Evolutionary conservation across 306 rosid genomes (phyloP).

Genomic region (Astragalus glycyphyllos): DNA sequence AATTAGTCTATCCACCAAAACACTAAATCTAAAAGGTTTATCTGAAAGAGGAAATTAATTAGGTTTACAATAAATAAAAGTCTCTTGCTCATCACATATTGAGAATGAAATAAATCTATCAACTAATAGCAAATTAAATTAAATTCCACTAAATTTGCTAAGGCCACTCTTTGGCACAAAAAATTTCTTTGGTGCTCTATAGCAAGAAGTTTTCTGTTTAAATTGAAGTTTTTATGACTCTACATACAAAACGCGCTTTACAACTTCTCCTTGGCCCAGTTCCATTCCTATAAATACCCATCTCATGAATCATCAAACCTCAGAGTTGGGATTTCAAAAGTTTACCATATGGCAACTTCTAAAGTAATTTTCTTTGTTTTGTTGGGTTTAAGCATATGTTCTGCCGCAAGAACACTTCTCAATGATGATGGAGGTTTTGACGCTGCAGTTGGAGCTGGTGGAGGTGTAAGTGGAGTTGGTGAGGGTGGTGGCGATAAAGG

Average conservation of each 20-base stretch:
- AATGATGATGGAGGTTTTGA: constrained; percentile 20
- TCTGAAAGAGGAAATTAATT: neutral
- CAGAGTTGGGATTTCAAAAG: constrained; percentile 17
- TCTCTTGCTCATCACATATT: neutral
- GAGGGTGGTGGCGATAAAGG: constrained; percentile 20
- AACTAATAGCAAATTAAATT: neutral
- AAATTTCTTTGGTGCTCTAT: neutral
- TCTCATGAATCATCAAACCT: constrained; percentile 28
- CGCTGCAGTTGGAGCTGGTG: neutral
- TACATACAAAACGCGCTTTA: constrained; percentile 37
- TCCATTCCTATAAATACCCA: constrained; percentile 46
- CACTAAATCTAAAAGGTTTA: neutral
- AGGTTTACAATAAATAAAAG: constrained; percentile 13
- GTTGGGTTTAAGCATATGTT: constrained; percentile 52
- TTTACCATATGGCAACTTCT: constrained; percentile 45
- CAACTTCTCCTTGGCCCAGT: constrained; percentile 9
- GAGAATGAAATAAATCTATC: neutral
- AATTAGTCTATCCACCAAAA: neutral
- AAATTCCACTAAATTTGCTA: neutral
- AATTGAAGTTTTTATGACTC: neutral
- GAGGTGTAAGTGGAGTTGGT: constrained; percentile 36
- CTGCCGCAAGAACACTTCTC: constrained; percentile 49
- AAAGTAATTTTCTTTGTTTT: constrained; percentile 49
- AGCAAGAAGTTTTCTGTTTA: neutral
- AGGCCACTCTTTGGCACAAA: neutral